Evolutionary conservation across 768 basidiomycete genomes (phyloP).

Genomic region (Termitomyces sp.): DNA sequence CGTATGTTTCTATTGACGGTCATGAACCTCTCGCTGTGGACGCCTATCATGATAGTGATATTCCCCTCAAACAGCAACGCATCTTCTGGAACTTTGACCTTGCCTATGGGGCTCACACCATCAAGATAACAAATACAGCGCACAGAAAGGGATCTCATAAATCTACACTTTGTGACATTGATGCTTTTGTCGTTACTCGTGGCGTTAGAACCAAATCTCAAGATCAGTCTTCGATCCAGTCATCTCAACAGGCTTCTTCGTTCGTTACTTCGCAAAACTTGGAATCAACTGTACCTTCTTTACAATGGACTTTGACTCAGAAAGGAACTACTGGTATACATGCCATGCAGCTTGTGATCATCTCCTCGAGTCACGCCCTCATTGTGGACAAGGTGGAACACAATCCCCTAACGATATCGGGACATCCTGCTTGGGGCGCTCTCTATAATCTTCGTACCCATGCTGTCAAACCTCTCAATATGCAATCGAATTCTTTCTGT

Average conservation of each 20-base stretch:
- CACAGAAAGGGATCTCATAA: conserved; percentile 30
- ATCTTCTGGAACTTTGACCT: conserved; percentile 61
- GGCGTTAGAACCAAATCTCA: conserved; percentile 20
- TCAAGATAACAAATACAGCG: conserved; percentile 61
- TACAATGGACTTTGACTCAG: conserved; percentile 56
- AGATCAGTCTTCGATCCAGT: neutral
- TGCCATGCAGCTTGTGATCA: conserved; percentile 73
- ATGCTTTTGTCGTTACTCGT: conserved; percentile 65
- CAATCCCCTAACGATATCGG: conserved; percentile 69
- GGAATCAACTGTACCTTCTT: neutral
- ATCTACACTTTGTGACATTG: conserved; percentile 45
- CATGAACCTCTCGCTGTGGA: conserved; percentile 41
- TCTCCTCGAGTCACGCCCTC: conserved; percentile 67
- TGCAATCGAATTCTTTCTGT: conserved; percentile 84
- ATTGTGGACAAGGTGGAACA: conserved; percentile 86
- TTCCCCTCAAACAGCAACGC: conserved; percentile 51
- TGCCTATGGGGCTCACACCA: conserved; percentile 46
- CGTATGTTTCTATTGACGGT: conserved; percentile 59
- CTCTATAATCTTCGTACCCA: conserved; percentile 69
- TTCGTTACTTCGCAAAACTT: conserved; percentile 4
- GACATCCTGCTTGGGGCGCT: conserved; percentile 81
- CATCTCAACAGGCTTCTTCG: neutral
- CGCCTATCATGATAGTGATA: conserved; percentile 30
- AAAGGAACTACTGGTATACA: conserved; percentile 71
- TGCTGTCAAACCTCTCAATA: conserved; percentile 52